phyloP scores from a whole-genome alignment of 129 eudicot genomes.

The Gnaphalium uliginosum region DNA sequence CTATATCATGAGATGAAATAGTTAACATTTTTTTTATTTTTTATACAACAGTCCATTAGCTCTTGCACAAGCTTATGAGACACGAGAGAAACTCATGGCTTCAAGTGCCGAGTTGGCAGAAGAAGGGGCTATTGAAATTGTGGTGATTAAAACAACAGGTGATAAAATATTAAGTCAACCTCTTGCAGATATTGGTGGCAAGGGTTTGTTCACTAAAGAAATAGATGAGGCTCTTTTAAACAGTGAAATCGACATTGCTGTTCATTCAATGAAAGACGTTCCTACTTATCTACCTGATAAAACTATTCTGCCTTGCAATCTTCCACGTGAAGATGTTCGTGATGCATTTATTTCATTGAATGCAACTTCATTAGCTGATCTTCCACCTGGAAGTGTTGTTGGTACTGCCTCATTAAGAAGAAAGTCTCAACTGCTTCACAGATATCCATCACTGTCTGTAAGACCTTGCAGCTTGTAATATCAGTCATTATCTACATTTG shows the following conservation, averaged over 20 bases:
- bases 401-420: conserved; percentile 96
- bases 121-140: conserved; percentile 89
- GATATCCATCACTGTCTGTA: conserved; percentile 82
- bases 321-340: conserved; percentile 91
- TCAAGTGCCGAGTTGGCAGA: conserved; percentile 80
- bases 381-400: conserved; percentile 77
- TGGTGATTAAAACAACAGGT: conserved; percentile 89
- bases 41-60: conserved; percentile 90
- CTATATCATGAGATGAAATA: neutral
- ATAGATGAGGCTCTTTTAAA: conserved; percentile 91
- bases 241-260: conserved; percentile 89
- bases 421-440: conserved; percentile 83
- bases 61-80: conserved; percentile 94
- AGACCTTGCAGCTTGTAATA: conserved; percentile 20
- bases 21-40: neutral
- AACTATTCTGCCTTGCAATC: conserved; percentile 91
- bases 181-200: conserved; percentile 97
- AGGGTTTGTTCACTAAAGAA: conserved; percentile 94
- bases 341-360: conserved; percentile 85
- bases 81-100: conserved; percentile 72
- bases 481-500: neutral
- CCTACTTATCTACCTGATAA: conserved; percentile 93
- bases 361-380: conserved; percentile 75
- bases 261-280: conserved; percentile 99
- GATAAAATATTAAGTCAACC: conserved; percentile 88